These are phyloP conservation scores for Salix dunnii DNA, from an alignment of 345 rosid genomes.

Conservation along the genomic window DNA sequence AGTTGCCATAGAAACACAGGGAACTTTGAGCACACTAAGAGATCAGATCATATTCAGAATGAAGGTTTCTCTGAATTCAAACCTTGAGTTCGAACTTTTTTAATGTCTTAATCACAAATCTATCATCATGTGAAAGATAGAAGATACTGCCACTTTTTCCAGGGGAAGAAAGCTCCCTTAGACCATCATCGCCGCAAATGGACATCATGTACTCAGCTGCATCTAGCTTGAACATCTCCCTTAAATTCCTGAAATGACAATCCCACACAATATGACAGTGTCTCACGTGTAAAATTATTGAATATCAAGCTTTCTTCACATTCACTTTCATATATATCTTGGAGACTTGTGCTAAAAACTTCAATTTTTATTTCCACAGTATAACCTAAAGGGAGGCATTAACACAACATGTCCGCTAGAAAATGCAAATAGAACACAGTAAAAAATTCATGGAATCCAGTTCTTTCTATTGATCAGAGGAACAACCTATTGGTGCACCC, in stretches of 20 bases:
- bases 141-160: constrained; percentile 98
- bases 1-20: not conserved
- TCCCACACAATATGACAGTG: constrained; percentile 6
- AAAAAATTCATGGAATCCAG: not conserved
- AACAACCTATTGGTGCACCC: not conserved
- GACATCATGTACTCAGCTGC: constrained; percentile 99
- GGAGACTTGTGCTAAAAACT: not conserved
- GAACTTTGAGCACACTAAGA: not conserved
- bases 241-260: constrained; percentile 62
- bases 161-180: constrained; percentile 72
- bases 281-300: not conserved
- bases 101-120: constrained; percentile 91
- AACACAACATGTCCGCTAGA: not conserved
- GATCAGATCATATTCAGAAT: not conserved
- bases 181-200: constrained; percentile 93
- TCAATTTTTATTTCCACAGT: not conserved
- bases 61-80: constrained; percentile 21
- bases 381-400: not conserved
- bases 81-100: constrained; percentile 85
- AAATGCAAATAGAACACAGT: not conserved
- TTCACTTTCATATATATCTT: not conserved
- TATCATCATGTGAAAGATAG: constrained; percentile 81
- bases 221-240: constrained; percentile 96
- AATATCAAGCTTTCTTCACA: not conserved
- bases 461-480: not conserved